A percentile compares a stretch with the other conserved stretches of the same genome.
These are phyloP conservation scores for Aspergillus olivimuriae DNA, from an alignment of 495 filamentous ascomycete species.

Conservation along the genomic window DNA sequence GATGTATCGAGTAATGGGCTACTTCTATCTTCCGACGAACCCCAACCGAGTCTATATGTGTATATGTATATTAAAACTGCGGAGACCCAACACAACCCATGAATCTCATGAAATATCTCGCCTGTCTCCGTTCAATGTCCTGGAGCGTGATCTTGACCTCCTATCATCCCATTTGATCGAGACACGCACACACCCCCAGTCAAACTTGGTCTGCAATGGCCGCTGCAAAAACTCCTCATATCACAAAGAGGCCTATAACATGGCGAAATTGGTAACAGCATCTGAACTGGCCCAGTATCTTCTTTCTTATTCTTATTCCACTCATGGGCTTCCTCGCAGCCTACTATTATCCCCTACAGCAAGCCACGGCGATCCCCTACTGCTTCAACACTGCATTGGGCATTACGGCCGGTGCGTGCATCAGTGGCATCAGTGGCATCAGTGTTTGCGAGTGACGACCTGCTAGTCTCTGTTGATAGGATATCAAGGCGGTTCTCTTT, in stretches of 20 bases:
- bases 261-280: constrained; percentile 91
- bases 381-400: constrained; percentile 89
- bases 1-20: too few species aligned
- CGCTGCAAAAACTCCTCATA: constrained; percentile 45
- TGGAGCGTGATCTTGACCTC: too few species aligned
- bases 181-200: too few species aligned
- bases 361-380: constrained; percentile 78
- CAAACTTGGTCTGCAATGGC: constrained; percentile 5
- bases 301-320: constrained; percentile 80
- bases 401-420: constrained; percentile 80
- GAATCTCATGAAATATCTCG: too few species aligned
- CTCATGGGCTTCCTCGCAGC: constrained; percentile 67
- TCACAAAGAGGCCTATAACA: constrained; percentile 63
- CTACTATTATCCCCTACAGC: constrained; percentile 72
- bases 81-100: too few species aligned
- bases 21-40: too few species aligned
- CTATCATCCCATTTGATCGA: too few species aligned
- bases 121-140: too few species aligned
- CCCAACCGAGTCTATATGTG: too few species aligned
- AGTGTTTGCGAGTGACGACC: constrained; percentile 93
- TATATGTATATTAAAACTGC: too few species aligned
- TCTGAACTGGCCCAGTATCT: constrained; percentile 90
- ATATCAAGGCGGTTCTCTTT: constrained; percentile 77
- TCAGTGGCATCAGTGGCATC: constrained; percentile 86
- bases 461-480: constrained; percentile 89